These are phyloP conservation scores for Globisporangium parvum DNA, from an alignment of 352 stramenopile genomes.

Conservation along the genomic window DNA sequence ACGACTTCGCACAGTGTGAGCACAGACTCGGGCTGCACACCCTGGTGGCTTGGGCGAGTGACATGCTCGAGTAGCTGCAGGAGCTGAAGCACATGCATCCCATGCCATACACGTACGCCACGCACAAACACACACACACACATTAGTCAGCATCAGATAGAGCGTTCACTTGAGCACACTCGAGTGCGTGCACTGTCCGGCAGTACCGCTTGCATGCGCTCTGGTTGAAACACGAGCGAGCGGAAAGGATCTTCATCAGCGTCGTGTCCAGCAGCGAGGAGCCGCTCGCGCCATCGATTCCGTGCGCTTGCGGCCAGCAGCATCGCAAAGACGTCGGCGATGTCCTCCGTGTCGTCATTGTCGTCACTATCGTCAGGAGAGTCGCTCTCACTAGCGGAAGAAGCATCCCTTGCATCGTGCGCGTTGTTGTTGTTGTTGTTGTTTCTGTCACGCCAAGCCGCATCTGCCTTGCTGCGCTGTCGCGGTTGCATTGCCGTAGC, in stretches of 20 bases:
- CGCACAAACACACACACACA: too few species aligned
- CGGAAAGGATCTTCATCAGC: neutral
- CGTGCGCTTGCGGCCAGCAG: neutral
- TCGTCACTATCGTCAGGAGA: neutral
- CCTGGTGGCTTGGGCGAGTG: neutral
- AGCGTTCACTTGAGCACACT: neutral
- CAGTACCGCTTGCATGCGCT: conserved; percentile 1
- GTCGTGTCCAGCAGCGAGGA: neutral
- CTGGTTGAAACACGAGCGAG: neutral
- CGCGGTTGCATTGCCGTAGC: too few species aligned
- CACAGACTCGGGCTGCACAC: neutral
- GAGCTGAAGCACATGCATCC: neutral
- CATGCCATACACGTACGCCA: too few species aligned
- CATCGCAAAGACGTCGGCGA: conserved; percentile 7
- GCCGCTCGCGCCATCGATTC: neutral
- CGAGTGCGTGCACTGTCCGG: neutral
- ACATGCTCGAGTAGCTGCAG: conserved; percentile 1
- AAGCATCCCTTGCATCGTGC: too few species aligned
- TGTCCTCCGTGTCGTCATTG: conserved; percentile 3
- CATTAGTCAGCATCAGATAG: too few species aligned
- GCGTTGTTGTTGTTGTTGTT: too few species aligned
- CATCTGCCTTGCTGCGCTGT: too few species aligned
- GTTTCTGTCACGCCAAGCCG: neutral
- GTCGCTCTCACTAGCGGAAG: neutral
- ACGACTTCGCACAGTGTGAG: conserved; percentile 3